These are phyloP conservation scores for Cicer yamashitae DNA, from an alignment of 306 rosid species.

Conservation along the genomic window DNA sequence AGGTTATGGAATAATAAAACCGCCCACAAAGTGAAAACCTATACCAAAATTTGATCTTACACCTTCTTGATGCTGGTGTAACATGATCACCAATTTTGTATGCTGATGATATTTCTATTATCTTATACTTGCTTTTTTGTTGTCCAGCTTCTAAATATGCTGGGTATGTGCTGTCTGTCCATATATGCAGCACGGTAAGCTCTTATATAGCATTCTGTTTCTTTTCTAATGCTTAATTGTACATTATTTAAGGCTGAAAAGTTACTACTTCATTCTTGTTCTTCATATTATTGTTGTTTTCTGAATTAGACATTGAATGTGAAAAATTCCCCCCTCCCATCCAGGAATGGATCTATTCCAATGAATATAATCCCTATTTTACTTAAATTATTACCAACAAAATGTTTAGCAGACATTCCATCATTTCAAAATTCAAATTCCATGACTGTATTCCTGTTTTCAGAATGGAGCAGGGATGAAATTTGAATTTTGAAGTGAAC, in stretches of 20 bases:
- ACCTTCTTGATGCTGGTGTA: slow-evolving; percentile 6
- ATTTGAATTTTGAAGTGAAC: neutral
- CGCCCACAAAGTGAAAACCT: neutral
- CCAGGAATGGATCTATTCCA: neutral
- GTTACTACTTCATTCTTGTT: slow-evolving; percentile 11
- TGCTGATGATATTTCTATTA: slow-evolving; percentile 11
- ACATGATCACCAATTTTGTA: slow-evolving; percentile 29
- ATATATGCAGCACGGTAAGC: slow-evolving; percentile 93
- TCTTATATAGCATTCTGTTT: slow-evolving; percentile 29
- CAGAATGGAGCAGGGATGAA: neutral
- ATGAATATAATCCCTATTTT: too few species aligned
- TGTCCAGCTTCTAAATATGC: slow-evolving; percentile 95
- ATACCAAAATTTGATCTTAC: slow-evolving; percentile 2
- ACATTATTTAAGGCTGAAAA: slow-evolving; percentile 18
- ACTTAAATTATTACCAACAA: too few species aligned
- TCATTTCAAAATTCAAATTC: too few species aligned
- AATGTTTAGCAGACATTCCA: too few species aligned
- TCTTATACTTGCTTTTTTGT: slow-evolving; percentile 36
- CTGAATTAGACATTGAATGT: slow-evolving; percentile 23
- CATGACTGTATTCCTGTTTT: too few species aligned
- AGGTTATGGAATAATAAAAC: slow-evolving; percentile 5
- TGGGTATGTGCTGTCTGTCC: slow-evolving; percentile 86
- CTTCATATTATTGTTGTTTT: slow-evolving; percentile 19
- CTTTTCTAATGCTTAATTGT: slow-evolving; percentile 23
- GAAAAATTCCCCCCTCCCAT: neutral